Conservation (phyloP, 495 filamentous ascomycete genomes). For the Aspergillus hancockii region DNA sequence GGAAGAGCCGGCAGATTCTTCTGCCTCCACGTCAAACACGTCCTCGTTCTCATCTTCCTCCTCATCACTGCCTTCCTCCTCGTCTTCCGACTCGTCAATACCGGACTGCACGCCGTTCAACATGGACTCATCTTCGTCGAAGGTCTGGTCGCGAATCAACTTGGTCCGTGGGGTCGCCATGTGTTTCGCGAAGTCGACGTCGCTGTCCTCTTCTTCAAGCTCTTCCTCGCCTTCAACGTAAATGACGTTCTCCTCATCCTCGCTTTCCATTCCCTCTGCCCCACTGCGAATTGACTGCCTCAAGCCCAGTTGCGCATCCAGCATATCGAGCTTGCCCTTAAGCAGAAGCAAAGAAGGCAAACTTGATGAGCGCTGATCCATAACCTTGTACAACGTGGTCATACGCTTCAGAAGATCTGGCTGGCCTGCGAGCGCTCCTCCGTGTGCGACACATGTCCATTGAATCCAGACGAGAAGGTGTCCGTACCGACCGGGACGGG, state of each 20-base stretch:
- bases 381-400: slow-evolving; percentile 73
- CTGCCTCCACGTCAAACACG: slow-evolving; percentile 47
- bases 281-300: slow-evolving; percentile 59
- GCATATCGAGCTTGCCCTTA: slow-evolving; percentile 90
- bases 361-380: slow-evolving; percentile 80
- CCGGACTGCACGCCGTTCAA: slow-evolving; percentile 37
- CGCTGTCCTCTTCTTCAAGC: slow-evolving; percentile 50
- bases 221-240: slow-evolving; percentile 80
- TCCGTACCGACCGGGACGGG: slow-evolving; percentile 83
- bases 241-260: slow-evolving; percentile 74
- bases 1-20: slow-evolving; percentile 48
- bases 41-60: slow-evolving; percentile 44
- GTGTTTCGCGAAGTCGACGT: slow-evolving; percentile 32
- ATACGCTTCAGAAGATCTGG: slow-evolving; percentile 76
- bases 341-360: slow-evolving; percentile 82
- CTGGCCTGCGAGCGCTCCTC: slow-evolving; percentile 83
- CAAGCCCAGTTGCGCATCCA: slow-evolving; percentile 81
- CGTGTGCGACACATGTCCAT: slow-evolving; percentile 93
- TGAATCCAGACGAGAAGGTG: slow-evolving; percentile 95
- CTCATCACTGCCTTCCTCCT: slow-evolving; percentile 41
- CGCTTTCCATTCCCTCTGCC: slow-evolving; percentile 56
- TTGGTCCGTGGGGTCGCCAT: slow-evolving; percentile 37
- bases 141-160: slow-evolving; percentile 41
- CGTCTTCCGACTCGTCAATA: slow-evolving; percentile 39
- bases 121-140: slow-evolving; percentile 50